These are phyloP conservation scores for Verticillium tricorpus DNA, from an alignment of 2,329 filamentous ascomycete species.

Conservation along the genomic window DNA sequence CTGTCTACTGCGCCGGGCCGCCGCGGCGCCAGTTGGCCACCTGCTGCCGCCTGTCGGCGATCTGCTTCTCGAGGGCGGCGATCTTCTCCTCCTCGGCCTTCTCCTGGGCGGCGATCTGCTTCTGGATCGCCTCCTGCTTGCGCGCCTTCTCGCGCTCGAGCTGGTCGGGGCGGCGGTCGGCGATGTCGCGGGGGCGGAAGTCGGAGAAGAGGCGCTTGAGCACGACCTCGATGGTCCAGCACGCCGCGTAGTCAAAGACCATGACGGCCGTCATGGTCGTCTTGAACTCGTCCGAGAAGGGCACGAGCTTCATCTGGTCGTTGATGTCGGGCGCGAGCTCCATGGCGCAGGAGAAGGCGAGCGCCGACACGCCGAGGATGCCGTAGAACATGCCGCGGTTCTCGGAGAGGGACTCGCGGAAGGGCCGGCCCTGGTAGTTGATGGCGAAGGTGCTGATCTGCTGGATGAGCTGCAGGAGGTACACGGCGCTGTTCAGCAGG, in stretches of 20 bases:
- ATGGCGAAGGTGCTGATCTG: slow-evolving; percentile 99
- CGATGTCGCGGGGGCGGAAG: slow-evolving; percentile 90
- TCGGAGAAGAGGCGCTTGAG: slow-evolving; percentile 87
- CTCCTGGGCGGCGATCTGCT: slow-evolving; percentile 48
- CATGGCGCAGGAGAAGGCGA: slow-evolving; percentile 91
- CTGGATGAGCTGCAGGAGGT: slow-evolving; percentile 95
- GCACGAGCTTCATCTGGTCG: slow-evolving; percentile 85
- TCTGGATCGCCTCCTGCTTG: slow-evolving; percentile 52
- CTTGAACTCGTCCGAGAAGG: slow-evolving; percentile 88
- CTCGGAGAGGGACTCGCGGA: slow-evolving; percentile 92
- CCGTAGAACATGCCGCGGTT: slow-evolving; percentile 99
- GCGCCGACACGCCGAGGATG: slow-evolving; percentile 80
- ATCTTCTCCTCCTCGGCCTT: slow-evolving; percentile 49
- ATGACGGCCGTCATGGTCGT: slow-evolving; percentile 77
- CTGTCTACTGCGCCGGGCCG: slow-evolving; percentile 4
- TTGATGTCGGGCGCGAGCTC: slow-evolving; percentile 96
- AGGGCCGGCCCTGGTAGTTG: slow-evolving; percentile 97
- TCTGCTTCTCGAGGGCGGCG: slow-evolving; percentile 54
- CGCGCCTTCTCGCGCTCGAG: slow-evolving; percentile 68
- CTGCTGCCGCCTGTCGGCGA: slow-evolving; percentile 45
- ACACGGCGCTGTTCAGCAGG: slow-evolving; percentile 93
- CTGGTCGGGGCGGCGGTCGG: slow-evolving; percentile 80
- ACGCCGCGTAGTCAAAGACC: slow-evolving; percentile 81
- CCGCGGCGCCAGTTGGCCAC: slow-evolving; percentile 41
- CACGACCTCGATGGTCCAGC: slow-evolving; percentile 80